phyloP scores from a whole-genome alignment of 2,329 filamentous ascomycete species.

The Fusarium sp. region DNA sequence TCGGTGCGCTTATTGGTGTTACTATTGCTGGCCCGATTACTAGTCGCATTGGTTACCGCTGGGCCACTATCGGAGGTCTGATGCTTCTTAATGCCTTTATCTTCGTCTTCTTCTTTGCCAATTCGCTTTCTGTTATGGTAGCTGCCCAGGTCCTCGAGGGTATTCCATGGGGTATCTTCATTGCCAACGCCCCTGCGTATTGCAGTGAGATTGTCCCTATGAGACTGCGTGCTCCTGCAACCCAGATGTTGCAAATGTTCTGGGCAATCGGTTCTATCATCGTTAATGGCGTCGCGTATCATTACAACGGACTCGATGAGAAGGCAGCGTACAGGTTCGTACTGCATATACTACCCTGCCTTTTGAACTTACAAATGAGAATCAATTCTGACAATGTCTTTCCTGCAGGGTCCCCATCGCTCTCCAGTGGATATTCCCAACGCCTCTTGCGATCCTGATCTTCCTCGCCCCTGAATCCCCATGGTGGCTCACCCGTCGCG shows the following conservation, averaged over 20 bases:
- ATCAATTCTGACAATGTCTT: background rate
- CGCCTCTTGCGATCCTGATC: conserved; percentile 61
- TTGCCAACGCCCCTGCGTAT: conserved; percentile 69
- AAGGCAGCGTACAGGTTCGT: conserved; percentile 31
- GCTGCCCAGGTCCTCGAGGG: conserved; percentile 66
- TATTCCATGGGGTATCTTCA: conserved; percentile 71
- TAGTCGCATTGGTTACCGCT: conserved; percentile 49
- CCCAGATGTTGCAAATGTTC: conserved; percentile 70
- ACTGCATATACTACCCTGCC: conserved; percentile 1
- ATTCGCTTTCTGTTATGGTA: conserved; percentile 54
- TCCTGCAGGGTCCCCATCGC: conserved; percentile 58
- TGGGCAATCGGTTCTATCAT: conserved; percentile 70
- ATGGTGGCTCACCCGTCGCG: conserved; percentile 64
- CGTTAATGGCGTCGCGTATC: conserved; percentile 63
- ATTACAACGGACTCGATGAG: conserved; percentile 51
- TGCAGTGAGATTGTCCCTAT: conserved; percentile 68
- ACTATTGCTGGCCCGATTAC: conserved; percentile 51
- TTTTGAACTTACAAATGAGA: conserved; percentile 24
- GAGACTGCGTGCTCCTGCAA: conserved; percentile 62
- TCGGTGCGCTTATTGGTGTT: conserved; percentile 50
- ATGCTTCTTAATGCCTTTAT: conserved; percentile 51
- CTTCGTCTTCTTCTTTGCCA: conserved; percentile 63
- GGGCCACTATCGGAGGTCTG: conserved; percentile 50
- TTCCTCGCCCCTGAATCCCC: conserved; percentile 61
- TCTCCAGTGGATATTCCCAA: conserved; percentile 67